Base-by-base conservation (phyloP, 768 basidiomycete genomes). In the Lepiota brunneoincarnata region DNA sequence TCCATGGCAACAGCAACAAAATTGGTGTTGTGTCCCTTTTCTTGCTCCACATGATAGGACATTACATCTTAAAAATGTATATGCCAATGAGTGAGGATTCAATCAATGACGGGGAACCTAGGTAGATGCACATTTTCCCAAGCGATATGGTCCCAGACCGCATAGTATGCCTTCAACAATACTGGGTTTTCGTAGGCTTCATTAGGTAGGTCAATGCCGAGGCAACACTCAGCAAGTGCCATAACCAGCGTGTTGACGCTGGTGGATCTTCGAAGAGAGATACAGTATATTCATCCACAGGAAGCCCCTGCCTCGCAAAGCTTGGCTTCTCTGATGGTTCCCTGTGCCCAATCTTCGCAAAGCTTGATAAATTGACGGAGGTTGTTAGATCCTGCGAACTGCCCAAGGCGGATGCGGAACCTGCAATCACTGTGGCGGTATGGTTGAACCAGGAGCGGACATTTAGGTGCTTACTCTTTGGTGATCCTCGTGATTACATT, bases 21-120 rank as follows among this genome's bases (percentile, higher is more conserved):
- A 64, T 88, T 89, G 51, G 80, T 81, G 24, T 67, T 72, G 49
- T 81, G 78, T 15, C 84, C 87, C 59, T 79, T 79, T 47, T 79
- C 75, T 60, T 85, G 82, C 60, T 89, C 86, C 80, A 84, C 82
- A 65, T 85, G 81, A 67, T 87, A 88, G 5, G 83, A 86, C 61
- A 84, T 86, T 9, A 87, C 67, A 55, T 88, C 84, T 84, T 86
- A 59, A 38, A 28, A 37, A 42, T 57, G 50, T n/a, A n/a, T n/a
- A n/a, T n/a, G n/a, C n/a, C n/a, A n/a, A n/a, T n/a, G n/a, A n/a
- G n/a, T n/a, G n/a, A n/a, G n/a, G n/a, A n/a, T n/a, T n/a, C n/a
- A n/a, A n/a, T n/a, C n/a, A n/a, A n/a, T n/a, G n/a, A 39, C 23
- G 17, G 40, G 31, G 49, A 58, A 40, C 36, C 56, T 14, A 52